Percentiles rank a stretch among this genome's conserved stretches.
Evolutionary conservation across 345 rosid genomes (phyloP).

Genomic region (Salix suchowensis): DNA sequence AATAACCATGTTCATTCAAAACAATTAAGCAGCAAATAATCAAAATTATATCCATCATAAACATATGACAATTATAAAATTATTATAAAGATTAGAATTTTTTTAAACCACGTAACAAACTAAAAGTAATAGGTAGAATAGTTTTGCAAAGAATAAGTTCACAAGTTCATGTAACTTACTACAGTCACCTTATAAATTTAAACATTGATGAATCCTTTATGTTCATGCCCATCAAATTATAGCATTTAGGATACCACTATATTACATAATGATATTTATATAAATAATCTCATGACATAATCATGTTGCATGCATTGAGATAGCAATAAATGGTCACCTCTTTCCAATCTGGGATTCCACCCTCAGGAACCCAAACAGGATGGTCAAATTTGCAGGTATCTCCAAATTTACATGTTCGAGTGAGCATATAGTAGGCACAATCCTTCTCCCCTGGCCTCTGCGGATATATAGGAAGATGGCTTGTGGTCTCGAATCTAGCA

Average conservation of each 20-base stretch:
- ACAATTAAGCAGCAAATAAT: not conserved
- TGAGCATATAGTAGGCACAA: constrained; percentile 98
- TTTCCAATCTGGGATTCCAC: constrained; percentile 99
- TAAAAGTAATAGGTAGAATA: constrained; percentile 1
- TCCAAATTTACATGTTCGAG: constrained; percentile 98
- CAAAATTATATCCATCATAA: not conserved
- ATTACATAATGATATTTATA: constrained; percentile 8
- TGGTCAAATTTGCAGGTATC: constrained; percentile 99
- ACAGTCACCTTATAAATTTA: not conserved
- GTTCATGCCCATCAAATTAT: constrained; percentile 4
- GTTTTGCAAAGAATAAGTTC: not conserved
- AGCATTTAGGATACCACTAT: not conserved
- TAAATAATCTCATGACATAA: constrained; percentile 18
- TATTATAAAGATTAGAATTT: not conserved
- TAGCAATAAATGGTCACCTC: constrained; percentile 88
- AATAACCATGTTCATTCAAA: not conserved
- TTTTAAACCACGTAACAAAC: not conserved
- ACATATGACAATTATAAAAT: not conserved
- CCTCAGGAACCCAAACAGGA: constrained; percentile 99
- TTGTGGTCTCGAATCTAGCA: constrained; percentile 77
- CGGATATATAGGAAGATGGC: constrained; percentile 82
- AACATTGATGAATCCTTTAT: not conserved
- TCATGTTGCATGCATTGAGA: constrained; percentile 34
- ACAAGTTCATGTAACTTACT: not conserved
- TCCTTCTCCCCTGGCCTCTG: constrained; percentile 98